Conservation (phyloP, 768 basidiomycete genomes). For the Leccinum longicurvipes region DNA sequence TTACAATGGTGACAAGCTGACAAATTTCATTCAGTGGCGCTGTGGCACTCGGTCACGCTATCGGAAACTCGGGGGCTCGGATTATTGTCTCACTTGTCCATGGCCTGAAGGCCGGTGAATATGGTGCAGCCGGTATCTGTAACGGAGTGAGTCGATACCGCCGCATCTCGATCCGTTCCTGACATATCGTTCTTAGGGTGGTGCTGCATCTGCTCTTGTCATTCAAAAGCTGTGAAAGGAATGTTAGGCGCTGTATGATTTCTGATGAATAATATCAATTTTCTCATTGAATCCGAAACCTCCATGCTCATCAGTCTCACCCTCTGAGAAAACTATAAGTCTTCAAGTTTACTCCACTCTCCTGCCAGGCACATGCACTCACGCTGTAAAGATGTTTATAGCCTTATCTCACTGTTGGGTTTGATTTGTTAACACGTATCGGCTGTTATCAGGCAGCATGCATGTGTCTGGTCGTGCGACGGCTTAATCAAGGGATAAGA, state of each 20-base stretch:
- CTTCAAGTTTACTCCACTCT: background rate
- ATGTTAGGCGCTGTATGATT: constrained; percentile 15
- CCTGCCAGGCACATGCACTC: constrained; percentile 2
- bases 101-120: constrained; percentile 87
- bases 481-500: constrained; percentile 12
- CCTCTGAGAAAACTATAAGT: constrained; percentile 8
- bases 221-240: constrained; percentile 74
- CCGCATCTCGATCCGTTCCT: constrained; percentile 8
- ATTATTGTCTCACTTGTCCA: constrained; percentile 93
- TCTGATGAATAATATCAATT: constrained; percentile 14
- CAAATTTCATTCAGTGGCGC: constrained; percentile 65
- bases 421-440: background rate
- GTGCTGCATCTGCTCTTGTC: constrained; percentile 87
- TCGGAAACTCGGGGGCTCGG: constrained; percentile 93
- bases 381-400: constrained; percentile 8
- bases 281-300: constrained; percentile 8
- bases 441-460: constrained; percentile 9
- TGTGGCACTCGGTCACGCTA: constrained; percentile 93
- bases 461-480: constrained; percentile 2
- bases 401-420: constrained; percentile 16
- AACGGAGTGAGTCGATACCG: constrained; percentile 73
- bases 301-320: background rate
- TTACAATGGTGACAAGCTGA: constrained; percentile 5
- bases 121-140: constrained; percentile 95
- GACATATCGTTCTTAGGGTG: constrained; percentile 54